These are phyloP conservation scores for Monosporascus sp. DNA, from an alignment of 2,329 filamentous ascomycete species.

Conservation along the genomic window DNA sequence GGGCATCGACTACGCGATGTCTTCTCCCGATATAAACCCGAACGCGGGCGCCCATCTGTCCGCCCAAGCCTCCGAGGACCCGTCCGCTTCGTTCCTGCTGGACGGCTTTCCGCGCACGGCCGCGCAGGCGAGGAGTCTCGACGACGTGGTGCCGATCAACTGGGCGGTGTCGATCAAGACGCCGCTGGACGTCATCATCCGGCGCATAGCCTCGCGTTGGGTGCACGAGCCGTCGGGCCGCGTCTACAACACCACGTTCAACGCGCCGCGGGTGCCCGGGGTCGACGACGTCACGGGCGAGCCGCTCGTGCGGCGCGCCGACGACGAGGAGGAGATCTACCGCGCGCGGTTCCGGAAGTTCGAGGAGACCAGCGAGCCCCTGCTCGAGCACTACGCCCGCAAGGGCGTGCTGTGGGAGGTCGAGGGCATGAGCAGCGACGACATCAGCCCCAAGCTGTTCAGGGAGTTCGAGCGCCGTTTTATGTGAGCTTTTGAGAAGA, in stretches of 20 bases:
- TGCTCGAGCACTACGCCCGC: conserved; percentile 84
- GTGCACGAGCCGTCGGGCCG: conserved; percentile 87
- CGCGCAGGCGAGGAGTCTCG: conserved; percentile 70
- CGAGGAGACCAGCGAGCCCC: conserved; percentile 75
- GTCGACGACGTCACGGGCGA: conserved; percentile 91
- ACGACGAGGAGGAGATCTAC: conserved; percentile 87
- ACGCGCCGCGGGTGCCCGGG: conserved; percentile 74
- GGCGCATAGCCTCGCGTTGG: conserved; percentile 88
- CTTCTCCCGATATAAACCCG: conserved; percentile 34
- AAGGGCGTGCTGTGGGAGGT: conserved; percentile 84
- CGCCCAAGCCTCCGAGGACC: conserved; percentile 55
- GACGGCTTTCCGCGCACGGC: conserved; percentile 94
- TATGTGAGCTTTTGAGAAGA: conserved; percentile 7
- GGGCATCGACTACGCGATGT: conserved; percentile 35
- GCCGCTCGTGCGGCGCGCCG: conserved; percentile 70
- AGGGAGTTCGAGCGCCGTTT: conserved; percentile 78
- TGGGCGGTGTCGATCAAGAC: conserved; percentile 84
- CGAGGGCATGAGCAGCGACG: conserved; percentile 83
- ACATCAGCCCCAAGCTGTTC: conserved; percentile 89
- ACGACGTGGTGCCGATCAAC: conserved; percentile 86
- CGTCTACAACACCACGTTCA: conserved; percentile 93
- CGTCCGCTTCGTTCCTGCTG: conserved; percentile 84
- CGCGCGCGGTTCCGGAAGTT: conserved; percentile 76
- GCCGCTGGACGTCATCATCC: conserved; percentile 78
- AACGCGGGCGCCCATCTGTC: conserved; percentile 32